phyloP scores from a whole-genome alignment of 116 monocot genomes.

The Zostera marina region DNA sequence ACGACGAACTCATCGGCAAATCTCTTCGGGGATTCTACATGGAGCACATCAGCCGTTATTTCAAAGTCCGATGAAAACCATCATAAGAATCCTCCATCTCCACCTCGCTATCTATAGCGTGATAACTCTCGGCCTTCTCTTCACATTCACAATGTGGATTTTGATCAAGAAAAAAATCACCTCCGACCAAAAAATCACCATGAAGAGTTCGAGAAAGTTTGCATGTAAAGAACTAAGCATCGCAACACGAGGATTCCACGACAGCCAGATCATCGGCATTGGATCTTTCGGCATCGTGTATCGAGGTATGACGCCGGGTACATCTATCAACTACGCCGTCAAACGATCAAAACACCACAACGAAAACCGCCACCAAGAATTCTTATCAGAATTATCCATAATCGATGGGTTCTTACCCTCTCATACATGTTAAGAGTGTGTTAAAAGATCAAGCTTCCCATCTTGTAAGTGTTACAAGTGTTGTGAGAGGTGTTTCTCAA shows the following conservation, averaged over 20 bases:
- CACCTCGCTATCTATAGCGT: conserved; percentile 22
- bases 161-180: conserved; percentile 16
- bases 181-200: conserved; percentile 1
- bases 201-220: conserved; percentile 54
- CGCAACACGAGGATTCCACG: conserved; percentile 49
- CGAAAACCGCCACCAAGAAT: conserved; percentile 41
- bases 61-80: neutral
- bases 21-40: too few species aligned
- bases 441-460: too few species aligned
- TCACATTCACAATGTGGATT: conserved; percentile 20
- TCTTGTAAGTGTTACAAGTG: too few species aligned
- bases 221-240: conserved; percentile 38
- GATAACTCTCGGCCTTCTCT: conserved; percentile 11
- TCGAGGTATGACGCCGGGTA: conserved; percentile 24
- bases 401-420: conserved; percentile 51
- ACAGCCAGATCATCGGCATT: conserved; percentile 33
- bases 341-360: conserved; percentile 71
- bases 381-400: conserved; percentile 36
- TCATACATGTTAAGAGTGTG: too few species aligned
- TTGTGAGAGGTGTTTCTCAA: too few species aligned
- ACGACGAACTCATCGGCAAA: too few species aligned
- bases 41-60: neutral
- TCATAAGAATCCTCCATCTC: conserved; percentile 16
- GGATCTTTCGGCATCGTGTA: conserved; percentile 72
- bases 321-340: conserved; percentile 35